A percentile compares a stretch with the other conserved stretches of the same genome.
phyloP scores from a whole-genome alignment of 164 flowering plant genomes.

The Pachysandra terminalis region DNA sequence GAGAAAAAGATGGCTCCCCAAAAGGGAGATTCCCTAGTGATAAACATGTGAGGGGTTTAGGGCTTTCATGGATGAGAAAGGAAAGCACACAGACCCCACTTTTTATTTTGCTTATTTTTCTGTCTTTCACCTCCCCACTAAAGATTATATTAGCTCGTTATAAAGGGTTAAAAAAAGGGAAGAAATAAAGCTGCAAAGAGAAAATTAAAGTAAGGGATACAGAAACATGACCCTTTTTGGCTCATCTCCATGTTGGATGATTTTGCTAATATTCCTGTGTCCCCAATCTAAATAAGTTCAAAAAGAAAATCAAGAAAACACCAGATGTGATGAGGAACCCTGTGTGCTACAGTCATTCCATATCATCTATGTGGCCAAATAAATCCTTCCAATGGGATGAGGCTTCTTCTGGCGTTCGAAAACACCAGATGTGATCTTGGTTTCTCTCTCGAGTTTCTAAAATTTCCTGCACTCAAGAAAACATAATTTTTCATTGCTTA shows the following conservation, averaged over 20 bases:
- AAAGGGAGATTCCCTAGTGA: slow-evolving; percentile 31
- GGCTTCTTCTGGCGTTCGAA: slow-evolving; percentile 61
- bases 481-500: not conserved
- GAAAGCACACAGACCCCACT: not conserved
- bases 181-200: slow-evolving; percentile 32
- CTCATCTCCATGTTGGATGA: slow-evolving; percentile 21
- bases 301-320: not conserved
- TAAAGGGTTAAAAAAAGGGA: slow-evolving; percentile 4
- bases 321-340: too few species aligned
- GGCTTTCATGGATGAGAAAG: slow-evolving; percentile 14
- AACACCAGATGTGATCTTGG: slow-evolving; percentile 55
- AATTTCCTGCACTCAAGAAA: slow-evolving; percentile 49
- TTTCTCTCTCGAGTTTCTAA: slow-evolving; percentile 50
- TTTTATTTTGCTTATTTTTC: not conserved
- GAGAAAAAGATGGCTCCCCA: slow-evolving; percentile 1
- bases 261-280: not conserved
- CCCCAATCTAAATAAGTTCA: not conserved
- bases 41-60: slow-evolving; percentile 23
- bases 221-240: slow-evolving; percentile 14
- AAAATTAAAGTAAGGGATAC: slow-evolving; percentile 19
- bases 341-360: slow-evolving; percentile 25
- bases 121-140: not conserved
- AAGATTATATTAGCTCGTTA: too few species aligned
- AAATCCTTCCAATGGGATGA: slow-evolving; percentile 44
- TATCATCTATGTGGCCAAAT: slow-evolving; percentile 49